phyloP scores from a whole-genome alignment of 441 rosid genomes.

The Theobroma grandiflorum region DNA sequence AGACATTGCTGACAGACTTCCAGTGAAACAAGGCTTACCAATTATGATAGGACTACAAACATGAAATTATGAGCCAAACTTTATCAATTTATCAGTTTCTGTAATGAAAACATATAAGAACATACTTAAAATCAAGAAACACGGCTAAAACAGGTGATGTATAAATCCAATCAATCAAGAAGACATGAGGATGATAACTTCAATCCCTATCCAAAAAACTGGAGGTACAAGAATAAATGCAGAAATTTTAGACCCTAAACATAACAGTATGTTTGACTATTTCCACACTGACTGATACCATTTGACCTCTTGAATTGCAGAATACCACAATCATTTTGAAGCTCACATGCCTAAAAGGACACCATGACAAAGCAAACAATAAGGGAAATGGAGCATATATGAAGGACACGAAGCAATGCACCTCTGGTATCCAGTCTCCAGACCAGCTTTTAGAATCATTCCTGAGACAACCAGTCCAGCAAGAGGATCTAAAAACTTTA shows the following conservation, averaged over 20 bases:
- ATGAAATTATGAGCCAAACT: slow-evolving; percentile 11
- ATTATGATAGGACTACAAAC: background rate
- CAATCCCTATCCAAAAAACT: background rate
- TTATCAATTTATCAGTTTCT: background rate
- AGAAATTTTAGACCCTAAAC: background rate
- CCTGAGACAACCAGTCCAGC: slow-evolving; percentile 94
- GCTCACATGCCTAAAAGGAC: background rate
- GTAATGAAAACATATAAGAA: background rate
- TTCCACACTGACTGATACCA: background rate
- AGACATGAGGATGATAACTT: background rate
- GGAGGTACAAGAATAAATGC: background rate
- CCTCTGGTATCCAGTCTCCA: slow-evolving; percentile 92
- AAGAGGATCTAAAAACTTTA: slow-evolving; percentile 87
- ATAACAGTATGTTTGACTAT: background rate
- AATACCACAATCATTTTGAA: background rate
- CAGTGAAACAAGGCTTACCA: background rate
- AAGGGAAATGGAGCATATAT: slow-evolving; percentile 1
- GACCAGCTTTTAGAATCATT: slow-evolving; percentile 87
- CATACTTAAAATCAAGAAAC: slow-evolving; percentile 11
- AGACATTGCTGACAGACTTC: background rate
- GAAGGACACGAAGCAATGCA: slow-evolving; percentile 32
- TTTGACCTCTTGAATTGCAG: slow-evolving; percentile 10
- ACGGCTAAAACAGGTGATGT: slow-evolving; percentile 8
- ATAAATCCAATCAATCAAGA: slow-evolving; percentile 16
- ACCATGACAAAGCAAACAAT: background rate